Percentiles rank a stretch among this genome's conserved stretches.
phyloP scores from a whole-genome alignment of 2,329 filamentous ascomycete genomes.

The Cephalotrichum gorgonifer region DNA sequence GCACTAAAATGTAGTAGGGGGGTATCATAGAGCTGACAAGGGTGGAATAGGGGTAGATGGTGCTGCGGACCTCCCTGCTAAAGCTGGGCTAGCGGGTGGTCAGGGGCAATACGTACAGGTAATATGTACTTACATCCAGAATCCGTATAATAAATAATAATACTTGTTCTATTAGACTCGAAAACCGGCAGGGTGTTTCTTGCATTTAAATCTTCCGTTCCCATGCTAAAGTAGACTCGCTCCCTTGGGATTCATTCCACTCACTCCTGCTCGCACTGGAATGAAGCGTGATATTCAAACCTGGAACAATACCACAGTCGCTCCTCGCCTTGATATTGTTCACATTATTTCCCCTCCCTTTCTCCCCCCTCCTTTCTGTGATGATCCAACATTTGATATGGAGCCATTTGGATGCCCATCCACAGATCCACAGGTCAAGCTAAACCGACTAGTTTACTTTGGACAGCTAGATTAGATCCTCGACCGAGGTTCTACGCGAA shows the following conservation, averaged over 20 bases:
- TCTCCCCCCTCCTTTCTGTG: background rate
- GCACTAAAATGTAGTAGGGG: background rate
- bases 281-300: background rate
- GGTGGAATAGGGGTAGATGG: background rate
- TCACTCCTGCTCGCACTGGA: background rate
- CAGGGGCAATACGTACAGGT: too few relatives aligned
- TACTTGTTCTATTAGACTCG: too few relatives aligned
- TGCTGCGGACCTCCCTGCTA: too few relatives aligned
- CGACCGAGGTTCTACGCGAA: background rate
- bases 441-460: background rate
- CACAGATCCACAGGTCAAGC: background rate
- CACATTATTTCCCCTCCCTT: background rate
- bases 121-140: too few relatives aligned
- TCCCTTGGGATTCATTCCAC: background rate
- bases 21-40: too few relatives aligned
- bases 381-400: too few relatives aligned
- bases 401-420: too few relatives aligned
- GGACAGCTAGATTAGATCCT: background rate
- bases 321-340: background rate
- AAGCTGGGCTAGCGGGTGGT: too few relatives aligned
- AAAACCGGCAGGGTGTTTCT: too few relatives aligned
- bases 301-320: background rate
- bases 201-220: too few relatives aligned
- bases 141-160: too few relatives aligned
- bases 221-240: too few relatives aligned